These are phyloP conservation scores for Trichoderma asperellum DNA, from an alignment of 2,329 filamentous ascomycete species.

Conservation along the genomic window DNA sequence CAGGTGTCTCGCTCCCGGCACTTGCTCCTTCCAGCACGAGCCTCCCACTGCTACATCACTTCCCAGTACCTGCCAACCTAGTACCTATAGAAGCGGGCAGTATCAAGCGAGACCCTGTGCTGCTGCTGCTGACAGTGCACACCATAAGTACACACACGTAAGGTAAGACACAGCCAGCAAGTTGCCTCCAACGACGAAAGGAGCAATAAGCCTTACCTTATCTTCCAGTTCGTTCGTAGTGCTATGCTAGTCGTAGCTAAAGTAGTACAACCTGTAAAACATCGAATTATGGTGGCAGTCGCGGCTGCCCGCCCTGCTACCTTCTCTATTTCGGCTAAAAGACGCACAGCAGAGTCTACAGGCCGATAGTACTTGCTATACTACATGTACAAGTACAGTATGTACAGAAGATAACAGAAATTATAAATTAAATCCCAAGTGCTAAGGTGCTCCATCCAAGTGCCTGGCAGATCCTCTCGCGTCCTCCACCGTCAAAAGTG, in stretches of 20 bases:
- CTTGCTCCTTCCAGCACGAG: slow-evolving; percentile 22
- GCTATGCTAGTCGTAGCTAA: background rate
- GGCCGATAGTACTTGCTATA: background rate
- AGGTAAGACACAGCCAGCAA: background rate
- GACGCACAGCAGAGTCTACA: background rate
- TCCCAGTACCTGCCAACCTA: background rate
- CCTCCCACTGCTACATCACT: background rate
- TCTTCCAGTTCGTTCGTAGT: background rate
- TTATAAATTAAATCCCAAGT: background rate
- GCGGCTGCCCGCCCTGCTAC: slow-evolving; percentile 5
- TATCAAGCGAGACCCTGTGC: background rate
- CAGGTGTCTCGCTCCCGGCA: slow-evolving; percentile 1
- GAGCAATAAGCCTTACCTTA: background rate
- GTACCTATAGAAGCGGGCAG: background rate
- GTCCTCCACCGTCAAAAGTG: background rate
- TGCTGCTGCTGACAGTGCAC: background rate
- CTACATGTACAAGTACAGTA: too few species aligned
- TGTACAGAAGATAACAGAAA: background rate
- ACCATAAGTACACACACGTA: background rate
- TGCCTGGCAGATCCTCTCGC: background rate
- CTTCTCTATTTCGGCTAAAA: slow-evolving; percentile 14
- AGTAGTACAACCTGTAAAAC: background rate
- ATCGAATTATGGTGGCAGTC: slow-evolving; percentile 3
- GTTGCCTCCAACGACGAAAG: background rate
- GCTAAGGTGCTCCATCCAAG: background rate